Base-by-base conservation (phyloP, 371 early-diverging fungal genomes). In the Mucor saturninus region DNA sequence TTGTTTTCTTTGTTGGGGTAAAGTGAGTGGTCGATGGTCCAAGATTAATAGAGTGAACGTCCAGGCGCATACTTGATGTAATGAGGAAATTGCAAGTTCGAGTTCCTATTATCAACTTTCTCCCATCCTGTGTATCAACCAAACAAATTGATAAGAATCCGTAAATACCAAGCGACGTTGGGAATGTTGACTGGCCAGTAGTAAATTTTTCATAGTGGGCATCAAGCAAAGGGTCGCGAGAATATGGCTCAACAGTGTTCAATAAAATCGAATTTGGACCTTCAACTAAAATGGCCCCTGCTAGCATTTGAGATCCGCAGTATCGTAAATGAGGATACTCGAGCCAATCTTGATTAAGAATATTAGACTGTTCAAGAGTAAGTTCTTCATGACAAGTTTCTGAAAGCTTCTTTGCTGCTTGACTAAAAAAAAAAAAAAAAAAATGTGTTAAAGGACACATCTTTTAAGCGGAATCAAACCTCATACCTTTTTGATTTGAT, bases 401-500 rank as follows among this genome's bases (percentile, higher is more conserved):
- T 10, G 43, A 42, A 42, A 42, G 43, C 43, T 42, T 11, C 13
- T 42, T 42, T 42, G 43, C 43, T 42, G 43, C 43, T 42, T 42
- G 43, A 13, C 13, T 42, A n/a, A 42, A 42, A 42, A n/a, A 42
- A 10, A 38, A n/a, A 42, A 42, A 42, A n/a, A 42, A 10, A 38
- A 38, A 11, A 11, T 38, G 11, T 11, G 39, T 6, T 42, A 42
- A 42, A 48, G 26, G 3, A 48, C 26, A 48, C 48, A 48, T 26
- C 48, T 48, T 48, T 48, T 21, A 48, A 48, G 48, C 11, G 48
- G 48, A 48, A 48, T 6, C 48, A 48, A 48, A 48, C 26, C 5
- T 48, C 48, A 48, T 48, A 48, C 28, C 48, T 48, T 6, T 15
- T 48, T 48, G 48, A 48, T 48, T 48, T 48, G 48, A 48, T 48